Evolutionary conservation across 192 early-diverging fungal species (phyloP), one percentile per base, ranked within the genome.

Genomic region (Podila epigama): DNA sequence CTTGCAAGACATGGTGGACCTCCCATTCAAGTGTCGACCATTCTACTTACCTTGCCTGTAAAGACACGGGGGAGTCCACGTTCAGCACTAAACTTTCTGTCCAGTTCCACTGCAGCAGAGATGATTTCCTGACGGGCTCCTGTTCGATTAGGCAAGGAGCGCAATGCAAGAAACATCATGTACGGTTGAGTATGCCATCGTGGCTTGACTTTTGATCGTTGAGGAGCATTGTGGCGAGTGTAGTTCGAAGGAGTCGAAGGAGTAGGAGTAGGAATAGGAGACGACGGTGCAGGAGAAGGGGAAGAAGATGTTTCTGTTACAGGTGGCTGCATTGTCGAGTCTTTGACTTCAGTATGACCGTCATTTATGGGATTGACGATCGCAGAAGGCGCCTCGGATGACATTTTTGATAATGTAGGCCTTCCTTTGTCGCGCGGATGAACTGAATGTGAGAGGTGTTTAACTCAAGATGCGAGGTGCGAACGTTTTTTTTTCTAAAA

Each of bases 131-230:
- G 89, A 20, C 95, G 82, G 8, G 93, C 85, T 35, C 92, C 80
- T 2, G 86, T 89, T 33, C 86, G 68, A 32, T 85, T 84, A 11
- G 94, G 86, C 58, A 84, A 82, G 51, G 94, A 84, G 27, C 91
- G 75, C 35, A 97, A 75, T 4, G 93, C 92, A 61, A 96, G 63
- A 65, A 93, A 92, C 70, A 97, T 79, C 60, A 97, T 75, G 73
- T 94, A 95, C 41, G 90, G 89, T 66, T 96, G 95, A 58, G 88
- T 97, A 39, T 94, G 93, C 95, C 95, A 97, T 22, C 95, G 82
- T 37, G 94, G 94, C 55, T 77, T 77, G 20, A 77, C 33, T 48
- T 77, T 77, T n/a, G 66, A 68, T 28, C 73, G 73, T 20, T 63
- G 51, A 16, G 73, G 73, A 1, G 73, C 73, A 36, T 55, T 77